Base-by-base conservation (phyloP, 2,329 filamentous ascomycete genomes). In the Hypoxylon sp. region DNA sequence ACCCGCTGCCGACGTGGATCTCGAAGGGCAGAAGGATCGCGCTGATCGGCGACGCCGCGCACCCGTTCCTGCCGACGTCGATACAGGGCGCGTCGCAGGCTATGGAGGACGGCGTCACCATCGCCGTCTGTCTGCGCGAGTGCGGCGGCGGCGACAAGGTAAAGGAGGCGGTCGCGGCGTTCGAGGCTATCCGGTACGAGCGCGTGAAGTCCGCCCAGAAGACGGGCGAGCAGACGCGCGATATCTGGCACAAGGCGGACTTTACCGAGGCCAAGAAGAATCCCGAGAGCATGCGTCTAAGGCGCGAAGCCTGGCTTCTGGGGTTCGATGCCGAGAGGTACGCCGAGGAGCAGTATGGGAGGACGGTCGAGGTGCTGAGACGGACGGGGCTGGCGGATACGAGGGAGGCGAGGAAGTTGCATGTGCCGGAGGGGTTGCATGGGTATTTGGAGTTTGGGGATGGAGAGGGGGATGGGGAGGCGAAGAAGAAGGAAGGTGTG, bases 231-330 rank as follows among this genome's bases (percentile, higher is more conserved):
- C 75, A 76, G 50, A 81, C 81, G 1, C 74, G 81, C 30, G 80
- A 83, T 65, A 80, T 80, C 71, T 85, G 82, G 82, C 83, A 85
- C 72, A 82, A 81, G 70, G 82, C 81, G 6, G 79, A 83, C 70
- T 84, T 80, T 76, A 75, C 74, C 28, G 77, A 77, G 22, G 80
- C 81, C n/a, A 79, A 78, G 69, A 75, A 78, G 64, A 74, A 81
- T 52, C 81, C 80, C 0, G 74, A 79, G 60, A 77, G 75, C 19
- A 76, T 84, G 66, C 77, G 82, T 56, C 70, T 84, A 51, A 74
- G 79, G 10, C 76, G 81, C 37, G 81, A 84, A 66, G 79, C 77
- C 54, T 84, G 82, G 82, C 74, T 85, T 7, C 74, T 84, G 20
- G 73, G 77, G 39, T 82, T 83, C 65, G 82, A 85, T 67, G 79